Base-by-base conservation (phyloP, 495 filamentous ascomycete genomes). In the Amorphotheca resinae region DNA sequence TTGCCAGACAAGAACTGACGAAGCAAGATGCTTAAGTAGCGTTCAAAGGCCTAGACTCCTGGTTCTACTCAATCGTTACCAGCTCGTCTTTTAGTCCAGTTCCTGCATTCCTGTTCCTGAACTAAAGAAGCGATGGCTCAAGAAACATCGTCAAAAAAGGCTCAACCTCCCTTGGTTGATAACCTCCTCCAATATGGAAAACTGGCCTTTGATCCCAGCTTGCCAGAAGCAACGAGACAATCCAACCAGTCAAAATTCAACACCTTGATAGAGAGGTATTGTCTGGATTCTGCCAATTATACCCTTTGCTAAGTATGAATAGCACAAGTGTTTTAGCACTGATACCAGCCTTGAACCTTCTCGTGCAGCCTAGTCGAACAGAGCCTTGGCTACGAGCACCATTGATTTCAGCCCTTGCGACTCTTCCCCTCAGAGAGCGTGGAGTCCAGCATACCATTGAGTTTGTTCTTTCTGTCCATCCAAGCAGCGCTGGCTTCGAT, bases 391-490 rank as follows among this genome's bases (percentile, higher is more conserved):
- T 78, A 22, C 69, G 65, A n/a, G 14, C 59, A 31, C 65, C 64
- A 45, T 41, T 77, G 3, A 61, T 83, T 14, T 71, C 76, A 12
- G 59, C 63, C 5, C 64, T 89, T 8, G 74, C 80, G 9, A 51
- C 65, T 14, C 51, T 87, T 12, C 81, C 84, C 2, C 66, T 85
- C n/a, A 69, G 82, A 1, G 57, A 67, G 0, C 58, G 68, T 41
- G 84, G 83, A 2, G 78, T 87, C 3, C 57, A 81, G 15, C 69
- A 78, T 30, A 79, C 75, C 0, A 70, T 89, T 33, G 72, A 84
- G 51, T 87, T 87, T 51, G 67, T 87, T 64, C 56, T 80, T 61
- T 53, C 76, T 52, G 66, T 75, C 54, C 63, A 74, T 59, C 56
- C 78, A 46, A 56, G 50, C 31, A 51, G 11, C 21, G 16, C 39